Base-by-base conservation (phyloP, 140 eudicot species). In the Cichorium intybus region DNA sequence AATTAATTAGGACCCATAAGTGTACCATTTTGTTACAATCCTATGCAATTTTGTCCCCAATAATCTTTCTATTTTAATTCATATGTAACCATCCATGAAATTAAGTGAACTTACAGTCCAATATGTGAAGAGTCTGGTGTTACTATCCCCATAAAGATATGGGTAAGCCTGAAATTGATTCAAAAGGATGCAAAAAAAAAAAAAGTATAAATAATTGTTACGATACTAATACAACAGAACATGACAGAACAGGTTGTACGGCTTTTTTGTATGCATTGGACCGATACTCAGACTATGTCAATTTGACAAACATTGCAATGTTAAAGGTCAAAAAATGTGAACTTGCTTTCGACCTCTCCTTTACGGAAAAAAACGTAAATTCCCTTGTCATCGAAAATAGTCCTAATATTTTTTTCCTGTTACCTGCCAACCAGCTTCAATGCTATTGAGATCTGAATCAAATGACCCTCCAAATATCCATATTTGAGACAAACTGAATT, bases 381-480 rank as follows among this genome's bases (percentile, higher is more conserved):
- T 0, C 31, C 31, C 31, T 27, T 27, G 31, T n/a, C n/a, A n/a
- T n/a, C n/a, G n/a, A n/a, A n/a, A n/a, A n/a, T n/a, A n/a, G n/a
- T n/a, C n/a, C n/a, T n/a, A n/a, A n/a, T n/a, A n/a, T n/a, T n/a
- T n/a, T n/a, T n/a, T n/a, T n/a, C n/a, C n/a, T n/a, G n/a, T 37
- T 63, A 94, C 99, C 97, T 94, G 97, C 99, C 99, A 93, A 51
- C 99, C 99, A 61, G 95, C 99, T 82, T 93, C 97, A 70, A 93
- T 89, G 75, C 97, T 93, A 46, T 93, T 93, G 41, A 93, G 97
- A 86, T 88, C 97, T 60, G 81, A 80, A 64, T 84, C 85, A 74
- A 89, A 93, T 26, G 99, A 88, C 53, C 99, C 99, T 37, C 94
- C 97, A 35, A 88, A 65, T 47, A 93, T 60, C 99, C 99, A 88